These are phyloP conservation scores for Tritrichomonas musculus DNA, from an alignment of 208 protist genomes.

Conservation along the genomic window DNA sequence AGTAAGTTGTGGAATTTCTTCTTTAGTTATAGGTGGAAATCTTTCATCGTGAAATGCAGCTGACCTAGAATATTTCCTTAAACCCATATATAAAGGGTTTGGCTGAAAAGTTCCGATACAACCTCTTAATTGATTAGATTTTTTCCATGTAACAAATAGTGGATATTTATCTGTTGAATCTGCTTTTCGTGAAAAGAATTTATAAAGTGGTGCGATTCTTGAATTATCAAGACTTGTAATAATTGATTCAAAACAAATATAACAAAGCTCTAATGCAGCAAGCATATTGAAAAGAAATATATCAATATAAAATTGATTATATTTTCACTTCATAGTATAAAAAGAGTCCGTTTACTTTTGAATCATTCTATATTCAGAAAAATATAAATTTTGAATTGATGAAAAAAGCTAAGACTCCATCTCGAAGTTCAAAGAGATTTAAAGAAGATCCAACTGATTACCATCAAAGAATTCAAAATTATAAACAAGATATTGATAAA, in stretches of 20 bases:
- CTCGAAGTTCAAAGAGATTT: too few relatives aligned
- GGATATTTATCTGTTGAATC: not conserved
- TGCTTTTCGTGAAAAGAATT: not conserved
- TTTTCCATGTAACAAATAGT: not conserved
- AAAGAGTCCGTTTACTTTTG: too few relatives aligned
- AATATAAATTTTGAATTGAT: too few relatives aligned
- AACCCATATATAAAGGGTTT: not conserved
- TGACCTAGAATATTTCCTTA: not conserved
- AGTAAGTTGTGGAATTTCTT: constrained; percentile 3
- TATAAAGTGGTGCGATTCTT: too few relatives aligned
- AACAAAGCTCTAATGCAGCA: not conserved
- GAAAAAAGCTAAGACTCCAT: too few relatives aligned
- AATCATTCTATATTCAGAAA: too few relatives aligned
- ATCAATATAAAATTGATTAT: too few relatives aligned
- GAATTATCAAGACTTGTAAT: not conserved
- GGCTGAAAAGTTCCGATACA: not conserved
- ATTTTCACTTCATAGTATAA: too few relatives aligned
- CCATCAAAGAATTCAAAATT: too few relatives aligned
- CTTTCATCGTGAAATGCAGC: not conserved
- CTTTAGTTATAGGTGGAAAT: not conserved
- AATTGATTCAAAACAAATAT: not conserved
- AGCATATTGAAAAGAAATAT: not conserved
- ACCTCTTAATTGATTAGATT: not conserved
- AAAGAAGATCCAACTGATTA: too few relatives aligned
- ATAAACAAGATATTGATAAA: too few relatives aligned